Base-by-base conservation (phyloP, 2,329 filamentous ascomycete genomes). In the Cladophialophora immunda region DNA sequence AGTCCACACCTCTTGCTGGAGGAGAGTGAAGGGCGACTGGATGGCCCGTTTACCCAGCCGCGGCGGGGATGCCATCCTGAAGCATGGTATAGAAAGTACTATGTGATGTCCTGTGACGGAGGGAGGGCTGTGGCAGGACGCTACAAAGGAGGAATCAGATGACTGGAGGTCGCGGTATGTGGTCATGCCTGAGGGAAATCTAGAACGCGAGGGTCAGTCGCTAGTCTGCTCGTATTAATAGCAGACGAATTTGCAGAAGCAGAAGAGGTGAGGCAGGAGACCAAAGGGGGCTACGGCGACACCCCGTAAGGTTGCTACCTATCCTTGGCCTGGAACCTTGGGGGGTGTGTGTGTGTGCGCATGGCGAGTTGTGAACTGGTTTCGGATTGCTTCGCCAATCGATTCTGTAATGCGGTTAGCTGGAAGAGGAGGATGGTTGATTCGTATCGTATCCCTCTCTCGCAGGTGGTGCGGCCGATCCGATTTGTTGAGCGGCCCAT, bases 41-140 rank as follows among this genome's bases (percentile, higher is more conserved):
- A 53, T 61, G 58, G 58, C 58, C 38, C 45, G 58, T 61, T 53
- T 38, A 38, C 45, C 47, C 45, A 61, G 58, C 58, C 58, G 58
- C n/a, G 58, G 32, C 13, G 29, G 17, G 45, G 45, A 50, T 11
- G 19, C 45, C 2, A 25, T 25, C 8, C 45, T 25, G 22, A 9
- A 19, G 45, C 9, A 25, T 22, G 45, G 5, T 15, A 25, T 19
- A 25, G 45, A n/a, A 11, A 25, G 22, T 3, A 25, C 19, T 45
- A 50, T 8, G 45, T 50, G 45, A 22, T 17, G 22, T 25, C 13
- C 19, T 22, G 9, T 41, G 17, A 53, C 7, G 47, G 47, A 53
- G 47, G 5, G 47, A 41, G 11, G 17, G 36, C 13, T 41, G 32
- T 34, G 32, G 32, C 7, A 41, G 38, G 38, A 11, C 17, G n/a